These are phyloP conservation scores for Fusarium nisikadoi DNA, from an alignment of 2,329 filamentous ascomycete genomes.

Conservation along the genomic window DNA sequence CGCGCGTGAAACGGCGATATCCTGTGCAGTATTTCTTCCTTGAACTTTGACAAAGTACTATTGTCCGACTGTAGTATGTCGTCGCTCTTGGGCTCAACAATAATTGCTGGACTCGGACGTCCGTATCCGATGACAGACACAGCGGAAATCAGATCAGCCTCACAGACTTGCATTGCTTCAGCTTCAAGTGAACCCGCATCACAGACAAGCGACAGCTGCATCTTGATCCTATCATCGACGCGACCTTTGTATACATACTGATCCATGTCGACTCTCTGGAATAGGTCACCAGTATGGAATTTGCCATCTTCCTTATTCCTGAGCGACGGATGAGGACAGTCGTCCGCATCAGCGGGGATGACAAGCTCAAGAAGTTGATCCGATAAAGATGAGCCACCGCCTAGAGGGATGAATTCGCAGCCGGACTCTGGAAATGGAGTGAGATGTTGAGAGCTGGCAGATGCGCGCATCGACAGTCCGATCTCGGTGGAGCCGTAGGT, in stretches of 20 bases:
- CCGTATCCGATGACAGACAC: conserved; percentile 3
- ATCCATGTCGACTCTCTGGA: background rate
- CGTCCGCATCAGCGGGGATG: background rate
- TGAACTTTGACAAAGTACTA: fast-evolving
- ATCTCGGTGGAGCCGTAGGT: conserved; percentile 10
- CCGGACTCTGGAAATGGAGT: background rate
- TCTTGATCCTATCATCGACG: conserved; percentile 15
- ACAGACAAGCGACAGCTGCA: background rate
- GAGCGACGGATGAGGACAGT: conserved; percentile 1
- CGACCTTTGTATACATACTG: conserved; percentile 5
- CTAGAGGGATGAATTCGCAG: background rate
- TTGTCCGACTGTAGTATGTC: fast-evolving
- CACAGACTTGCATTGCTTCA: conserved; percentile 9
- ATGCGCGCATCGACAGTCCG: background rate
- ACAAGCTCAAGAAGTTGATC: background rate
- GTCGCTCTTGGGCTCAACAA: background rate
- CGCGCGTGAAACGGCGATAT: background rate
- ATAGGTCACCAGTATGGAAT: conserved; percentile 8
- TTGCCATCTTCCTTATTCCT: background rate
- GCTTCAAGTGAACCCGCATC: conserved; percentile 2
- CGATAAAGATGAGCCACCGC: fast-evolving
- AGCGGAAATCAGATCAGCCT: background rate
- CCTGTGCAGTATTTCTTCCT: background rate
- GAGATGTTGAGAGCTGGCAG: background rate
- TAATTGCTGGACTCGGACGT: background rate